Evolutionary conservation across 306 rosid genomes (phyloP), one percentile per base, ranked within the genome.

Genomic region (Vigna nakashimae): DNA sequence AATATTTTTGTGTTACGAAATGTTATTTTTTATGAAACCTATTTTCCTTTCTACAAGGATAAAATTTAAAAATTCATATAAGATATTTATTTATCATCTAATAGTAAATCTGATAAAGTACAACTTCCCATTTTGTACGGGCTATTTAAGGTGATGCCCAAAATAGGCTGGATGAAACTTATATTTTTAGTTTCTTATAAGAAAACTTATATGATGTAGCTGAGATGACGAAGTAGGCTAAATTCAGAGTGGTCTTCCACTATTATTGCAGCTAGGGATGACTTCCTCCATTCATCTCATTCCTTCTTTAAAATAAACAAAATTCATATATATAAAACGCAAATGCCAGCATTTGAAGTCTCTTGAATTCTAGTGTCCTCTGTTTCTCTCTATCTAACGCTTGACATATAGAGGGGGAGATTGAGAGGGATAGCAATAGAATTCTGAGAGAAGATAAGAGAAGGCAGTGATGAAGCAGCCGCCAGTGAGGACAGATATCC

Each of bases 241-340:
- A 75, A 75, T 81, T 81, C 4, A 32, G 76, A 49, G 22, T 22
- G 22, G 50, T 18, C n/a, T 46, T 55, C 17, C 55, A 16, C 56
- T 57, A 30, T 56, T 30, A 30, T 42, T 53, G 17, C 32, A 79
- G 43, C 55, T 49, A 70, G 4, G 45, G 32, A 38, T 24, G 58
- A 18, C 28, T 42, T 49, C 38, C 68, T 30, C 36, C 48, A 70
- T 30, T 68, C 46, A 20, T 26, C 63, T 75, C 76, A 11, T 74
- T 79, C 32, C 73, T 20, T 73, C 75, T 79, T 71, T 64, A 18
- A 67, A 56, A 20, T 78, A 70, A 45, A 45, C 36, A 71, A 30
- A 59, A 13, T 16, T 17, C 28, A 17, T 17, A 36, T 60, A 36
- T 51, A 75, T 60, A 60, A 49, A 76, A 51, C 24, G 38, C n/a